Percentiles rank a stretch among this genome's conserved stretches.
These are phyloP conservation scores for Chaetothyriales sp. DNA, from an alignment of 2,329 filamentous ascomycete genomes.

Conservation along the genomic window DNA sequence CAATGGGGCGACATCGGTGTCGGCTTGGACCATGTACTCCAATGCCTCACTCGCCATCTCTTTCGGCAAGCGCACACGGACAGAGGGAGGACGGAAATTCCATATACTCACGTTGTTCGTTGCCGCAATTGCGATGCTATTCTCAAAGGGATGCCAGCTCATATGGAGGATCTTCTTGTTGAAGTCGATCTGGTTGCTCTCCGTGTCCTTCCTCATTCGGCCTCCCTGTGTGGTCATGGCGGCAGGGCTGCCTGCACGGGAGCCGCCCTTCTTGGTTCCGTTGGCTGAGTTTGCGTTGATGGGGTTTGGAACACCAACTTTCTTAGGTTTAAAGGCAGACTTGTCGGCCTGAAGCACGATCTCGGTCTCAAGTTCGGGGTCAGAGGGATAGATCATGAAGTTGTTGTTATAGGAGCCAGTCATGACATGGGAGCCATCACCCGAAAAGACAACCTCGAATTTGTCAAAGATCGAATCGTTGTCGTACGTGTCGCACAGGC, in stretches of 20 bases:
- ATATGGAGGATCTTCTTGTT: constrained; percentile 99
- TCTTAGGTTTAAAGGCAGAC: constrained; percentile 99
- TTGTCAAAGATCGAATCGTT: constrained; percentile 99
- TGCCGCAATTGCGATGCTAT: constrained; percentile 97
- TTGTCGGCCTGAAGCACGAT: constrained; percentile 97
- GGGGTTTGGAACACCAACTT: constrained; percentile 91
- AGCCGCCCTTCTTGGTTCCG: constrained; percentile 65
- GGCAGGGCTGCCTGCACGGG: constrained; percentile 75
- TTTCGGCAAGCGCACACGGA: not conserved
- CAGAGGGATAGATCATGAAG: constrained; percentile 99
- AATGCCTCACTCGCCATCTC: not conserved
- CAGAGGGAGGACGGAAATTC: not conserved
- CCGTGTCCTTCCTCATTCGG: constrained; percentile 96
- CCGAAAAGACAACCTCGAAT: constrained; percentile 97
- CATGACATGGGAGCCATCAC: constrained; percentile 98
- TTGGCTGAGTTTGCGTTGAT: constrained; percentile 75
- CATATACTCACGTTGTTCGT: constrained; percentile 82
- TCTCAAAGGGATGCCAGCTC: constrained; percentile 99
- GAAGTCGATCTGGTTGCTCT: constrained; percentile 98
- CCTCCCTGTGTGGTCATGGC: constrained; percentile 64
- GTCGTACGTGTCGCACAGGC: constrained; percentile 95
- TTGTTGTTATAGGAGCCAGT: constrained; percentile 99
- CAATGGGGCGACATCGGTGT: not conserved
- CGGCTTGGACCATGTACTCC: not conserved
- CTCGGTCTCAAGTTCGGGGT: constrained; percentile 90